Evolutionary conservation across 2,329 filamentous ascomycete genomes (phyloP).

Genomic region (Neospermospora avenae): DNA sequence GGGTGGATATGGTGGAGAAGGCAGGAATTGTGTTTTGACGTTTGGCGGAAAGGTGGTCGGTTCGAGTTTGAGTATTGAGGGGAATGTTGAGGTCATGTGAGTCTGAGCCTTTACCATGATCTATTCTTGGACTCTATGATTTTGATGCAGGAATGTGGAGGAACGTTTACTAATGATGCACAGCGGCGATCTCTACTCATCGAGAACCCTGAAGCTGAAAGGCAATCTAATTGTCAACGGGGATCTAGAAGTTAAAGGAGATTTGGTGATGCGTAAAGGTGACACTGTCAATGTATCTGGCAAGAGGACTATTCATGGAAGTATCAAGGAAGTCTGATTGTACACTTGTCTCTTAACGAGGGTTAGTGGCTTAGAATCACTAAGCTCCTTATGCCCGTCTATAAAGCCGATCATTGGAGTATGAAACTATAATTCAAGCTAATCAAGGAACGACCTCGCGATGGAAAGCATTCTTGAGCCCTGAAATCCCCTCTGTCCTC

Average conservation of each 20-base stretch:
- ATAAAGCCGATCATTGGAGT: no score
- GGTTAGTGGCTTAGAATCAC: no score
- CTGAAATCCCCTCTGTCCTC: no score
- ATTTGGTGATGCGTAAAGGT: constrained; percentile 18
- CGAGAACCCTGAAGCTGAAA: constrained; percentile 16
- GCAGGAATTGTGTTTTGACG: constrained; percentile 5
- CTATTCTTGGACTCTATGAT: not conserved
- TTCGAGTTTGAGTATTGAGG: constrained; percentile 14
- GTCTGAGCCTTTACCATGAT: not conserved
- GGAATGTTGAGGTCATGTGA: constrained; percentile 17
- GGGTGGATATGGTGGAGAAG: not conserved
- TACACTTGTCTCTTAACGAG: no score
- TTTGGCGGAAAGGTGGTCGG: constrained; percentile 18
- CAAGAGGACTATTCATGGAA: constrained; percentile 28
- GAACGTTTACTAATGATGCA: not conserved
- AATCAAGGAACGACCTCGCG: no score
- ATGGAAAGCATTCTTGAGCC: no score
- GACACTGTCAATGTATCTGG: constrained; percentile 24
- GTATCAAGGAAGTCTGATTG: constrained; percentile 11
- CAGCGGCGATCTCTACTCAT: constrained; percentile 18
- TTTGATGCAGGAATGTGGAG: not conserved
- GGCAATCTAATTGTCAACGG: constrained; percentile 24
- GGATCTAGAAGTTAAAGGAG: constrained; percentile 25
- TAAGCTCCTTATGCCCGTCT: no score
- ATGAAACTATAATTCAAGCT: no score